Percentiles rank a stretch among this genome's conserved stretches.
Evolutionary conservation across 2,329 filamentous ascomycete genomes (phyloP).

Genomic region (Clarireedia sp.): DNA sequence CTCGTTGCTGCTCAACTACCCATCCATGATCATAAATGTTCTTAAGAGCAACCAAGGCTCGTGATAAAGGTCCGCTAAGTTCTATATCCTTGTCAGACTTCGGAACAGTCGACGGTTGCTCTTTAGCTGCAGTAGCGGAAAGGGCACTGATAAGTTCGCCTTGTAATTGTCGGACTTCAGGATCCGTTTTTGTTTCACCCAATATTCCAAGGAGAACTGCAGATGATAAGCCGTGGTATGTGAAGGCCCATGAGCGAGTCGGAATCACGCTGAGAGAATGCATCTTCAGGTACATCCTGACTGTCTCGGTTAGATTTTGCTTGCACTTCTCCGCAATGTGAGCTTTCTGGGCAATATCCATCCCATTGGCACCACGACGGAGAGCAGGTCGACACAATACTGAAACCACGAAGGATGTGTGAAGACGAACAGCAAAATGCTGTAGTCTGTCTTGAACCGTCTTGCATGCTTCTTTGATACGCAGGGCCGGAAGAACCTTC

Average conservation of each 20-base stretch:
- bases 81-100: slow-evolving; percentile 28
- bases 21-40: slow-evolving; percentile 61
- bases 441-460: slow-evolving; percentile 55
- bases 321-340: slow-evolving; percentile 52
- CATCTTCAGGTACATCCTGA: slow-evolving; percentile 62
- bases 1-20: slow-evolving; percentile 39
- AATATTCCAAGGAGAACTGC: slow-evolving; percentile 56
- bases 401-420: slow-evolving; percentile 58
- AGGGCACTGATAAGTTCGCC: slow-evolving; percentile 56
- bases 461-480: slow-evolving; percentile 54
- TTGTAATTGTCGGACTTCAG: slow-evolving; percentile 54
- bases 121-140: slow-evolving; percentile 56
- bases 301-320: slow-evolving; percentile 54
- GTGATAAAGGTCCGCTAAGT: slow-evolving; percentile 45
- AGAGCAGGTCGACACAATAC: slow-evolving; percentile 57
- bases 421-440: slow-evolving; percentile 55
- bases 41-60: slow-evolving; percentile 52
- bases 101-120: slow-evolving; percentile 30
- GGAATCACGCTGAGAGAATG: slow-evolving; percentile 60
- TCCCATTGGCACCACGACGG: slow-evolving; percentile 41
- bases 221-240: slow-evolving; percentile 58
- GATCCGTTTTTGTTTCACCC: slow-evolving; percentile 54
- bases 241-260: slow-evolving; percentile 60
- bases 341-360: slow-evolving; percentile 45
- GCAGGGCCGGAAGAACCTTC: slow-evolving; percentile 47